phyloP scores from a whole-genome alignment of 257 asterid genomes.

The Solanum bulbocastanum region DNA sequence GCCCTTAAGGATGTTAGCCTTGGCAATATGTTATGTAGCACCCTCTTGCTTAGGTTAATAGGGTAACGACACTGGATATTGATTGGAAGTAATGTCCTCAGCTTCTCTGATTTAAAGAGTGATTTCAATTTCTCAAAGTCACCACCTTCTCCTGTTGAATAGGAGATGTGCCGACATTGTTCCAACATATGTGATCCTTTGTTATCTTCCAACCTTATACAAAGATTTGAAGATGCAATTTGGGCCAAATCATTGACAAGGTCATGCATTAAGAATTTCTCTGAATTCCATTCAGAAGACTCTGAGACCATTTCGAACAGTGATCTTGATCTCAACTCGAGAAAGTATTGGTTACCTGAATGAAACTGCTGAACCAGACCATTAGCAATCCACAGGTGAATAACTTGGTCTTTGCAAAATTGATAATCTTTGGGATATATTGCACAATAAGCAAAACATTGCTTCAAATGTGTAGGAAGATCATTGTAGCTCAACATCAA shows the following conservation, averaged over 20 bases:
- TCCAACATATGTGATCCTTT: no score
- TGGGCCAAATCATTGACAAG: conserved; percentile 1
- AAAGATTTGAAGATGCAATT: neutral
- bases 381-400: conserved; percentile 8
- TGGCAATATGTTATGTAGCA: no score
- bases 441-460: conserved; percentile 14
- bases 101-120: neutral
- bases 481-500: conserved; percentile 12
- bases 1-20: no score
- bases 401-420: neutral
- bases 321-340: neutral
- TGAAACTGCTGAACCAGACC: neutral
- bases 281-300: fast-evolving
- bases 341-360: neutral
- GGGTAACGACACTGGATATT: fast-evolving
- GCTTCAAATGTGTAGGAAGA: conserved; percentile 10
- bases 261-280: neutral
- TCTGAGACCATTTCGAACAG: neutral
- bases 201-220: neutral
- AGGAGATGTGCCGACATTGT: neutral
- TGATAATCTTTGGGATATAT: conserved; percentile 13
- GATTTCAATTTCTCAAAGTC: neutral
- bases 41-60: neutral
- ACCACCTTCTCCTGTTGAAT: neutral
- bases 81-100: conserved; percentile 2